These are phyloP conservation scores for Suhomyces taliae DNA, from an alignment of 1,139 yeast genomes.

Conservation along the genomic window DNA sequence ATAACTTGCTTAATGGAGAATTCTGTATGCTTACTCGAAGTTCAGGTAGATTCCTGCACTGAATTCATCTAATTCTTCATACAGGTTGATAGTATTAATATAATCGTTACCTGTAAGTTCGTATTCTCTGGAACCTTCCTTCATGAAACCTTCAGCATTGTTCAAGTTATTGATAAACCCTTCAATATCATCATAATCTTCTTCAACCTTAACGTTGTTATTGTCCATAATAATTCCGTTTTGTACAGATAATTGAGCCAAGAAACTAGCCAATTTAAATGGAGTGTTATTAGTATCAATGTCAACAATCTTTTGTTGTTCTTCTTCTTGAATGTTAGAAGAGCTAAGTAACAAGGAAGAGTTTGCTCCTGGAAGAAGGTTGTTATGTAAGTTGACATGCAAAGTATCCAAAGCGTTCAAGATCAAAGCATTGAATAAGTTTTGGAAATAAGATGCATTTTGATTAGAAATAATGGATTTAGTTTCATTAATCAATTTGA, in stretches of 20 bases:
- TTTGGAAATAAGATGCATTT: slow-evolving; percentile 20
- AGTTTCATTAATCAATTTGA: slow-evolving; percentile 48
- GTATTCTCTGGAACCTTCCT: slow-evolving; percentile 4
- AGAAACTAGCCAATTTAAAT: slow-evolving; percentile 65
- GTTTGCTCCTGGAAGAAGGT: slow-evolving; percentile 8
- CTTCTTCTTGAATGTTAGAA: slow-evolving; percentile 9
- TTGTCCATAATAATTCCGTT: slow-evolving; percentile 54
- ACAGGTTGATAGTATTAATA: slow-evolving; percentile 48
- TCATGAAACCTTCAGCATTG: slow-evolving; percentile 7
- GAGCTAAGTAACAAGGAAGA: slow-evolving; percentile 12
- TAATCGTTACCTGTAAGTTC: slow-evolving; percentile 39
- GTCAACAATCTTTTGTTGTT: slow-evolving; percentile 18
- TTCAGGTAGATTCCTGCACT: slow-evolving; percentile 91
- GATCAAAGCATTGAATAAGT: slow-evolving; percentile 32
- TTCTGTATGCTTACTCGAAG: slow-evolving; percentile 44
- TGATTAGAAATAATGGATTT: slow-evolving; percentile 29
- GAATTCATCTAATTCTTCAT: slow-evolving; percentile 76
- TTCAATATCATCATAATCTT: slow-evolving; percentile 48
- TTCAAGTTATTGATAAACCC: slow-evolving; percentile 15
- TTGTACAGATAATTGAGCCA: slow-evolving; percentile 69
- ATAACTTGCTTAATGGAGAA: no score
- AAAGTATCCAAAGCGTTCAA: slow-evolving; percentile 31
- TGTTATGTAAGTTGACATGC: slow-evolving; percentile 24
- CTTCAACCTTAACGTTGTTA: slow-evolving; percentile 37
- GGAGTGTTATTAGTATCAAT: slow-evolving; percentile 20